Base-by-base conservation (phyloP, 129 eudicot genomes). In the Tagetes patula region DNA sequence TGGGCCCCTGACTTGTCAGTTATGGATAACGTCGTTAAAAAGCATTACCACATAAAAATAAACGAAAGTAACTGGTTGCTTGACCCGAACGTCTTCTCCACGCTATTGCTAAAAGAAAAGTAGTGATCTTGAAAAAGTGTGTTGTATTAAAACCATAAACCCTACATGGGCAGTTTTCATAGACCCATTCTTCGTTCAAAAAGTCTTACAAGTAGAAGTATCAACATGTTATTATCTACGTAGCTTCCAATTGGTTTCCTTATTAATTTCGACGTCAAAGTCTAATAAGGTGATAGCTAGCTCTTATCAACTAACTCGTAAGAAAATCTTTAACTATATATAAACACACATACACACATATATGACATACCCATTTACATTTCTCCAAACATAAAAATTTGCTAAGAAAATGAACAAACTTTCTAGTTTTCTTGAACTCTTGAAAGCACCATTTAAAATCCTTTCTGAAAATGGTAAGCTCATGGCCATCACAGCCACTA, bases 391-490 rank as follows among this genome's bases (percentile, higher is more conserved):
- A 61, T 39, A 10, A 60, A 3, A 50, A 40, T 6, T 53, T 36
- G 7, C 61, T 50, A 8, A 0, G 14, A 78, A 53, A 53, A 54
- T 78, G 80, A 45, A 14, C 72, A 79, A 75, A 27, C 56, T 67
- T 59, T 58, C 63, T 42, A 70, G 78, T 7, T 66, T 81, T 72
- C 36, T 72, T 8, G 75, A 60, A 12, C 81, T 87, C 46, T 72
- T 84, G 52, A 80, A 67, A 32, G 87, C 76, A 63, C 78, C 87
- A 70, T 8, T 80, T 7, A 74, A 80, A 71, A 47, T 84, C 52
- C 40, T 80, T 6, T 68, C 85, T 8, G 70, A 65, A 69, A 82
- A 84, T 78, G 77, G 81, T 36, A 85, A 77, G 85, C 66, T 82
- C 43, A 67, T 87, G 66, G 71, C 79, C 65, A 61, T 71, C 56